phyloP scores from a whole-genome alignment of 805 yeast genomes.

The Wickerhamiella occidentalis region DNA sequence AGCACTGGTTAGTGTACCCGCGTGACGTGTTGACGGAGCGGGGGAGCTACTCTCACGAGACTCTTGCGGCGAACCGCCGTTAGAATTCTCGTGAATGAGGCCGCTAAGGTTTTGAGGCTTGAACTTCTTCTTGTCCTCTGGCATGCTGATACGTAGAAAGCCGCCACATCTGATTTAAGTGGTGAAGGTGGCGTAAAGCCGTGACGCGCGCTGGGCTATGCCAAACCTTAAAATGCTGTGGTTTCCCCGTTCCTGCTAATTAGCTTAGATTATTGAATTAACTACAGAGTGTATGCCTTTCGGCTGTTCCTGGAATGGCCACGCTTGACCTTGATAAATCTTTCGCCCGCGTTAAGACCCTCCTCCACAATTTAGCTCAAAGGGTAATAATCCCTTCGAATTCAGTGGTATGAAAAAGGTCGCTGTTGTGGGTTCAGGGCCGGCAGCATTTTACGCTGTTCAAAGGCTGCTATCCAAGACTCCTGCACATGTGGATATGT shows the following conservation, averaged over 20 bases:
- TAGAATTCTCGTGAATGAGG: constrained; percentile 20
- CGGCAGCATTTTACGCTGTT: constrained; percentile 90
- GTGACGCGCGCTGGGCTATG: no score
- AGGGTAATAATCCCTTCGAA: background rate
- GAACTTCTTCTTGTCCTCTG: constrained; percentile 24
- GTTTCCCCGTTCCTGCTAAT: no score
- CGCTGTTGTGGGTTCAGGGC: constrained; percentile 90
- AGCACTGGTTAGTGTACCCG: constrained; percentile 19
- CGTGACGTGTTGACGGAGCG: constrained; percentile 7
- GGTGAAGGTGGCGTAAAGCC: background rate
- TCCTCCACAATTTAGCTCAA: background rate
- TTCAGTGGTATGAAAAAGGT: constrained; percentile 6
- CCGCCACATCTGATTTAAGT: background rate
- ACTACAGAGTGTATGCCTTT: no score
- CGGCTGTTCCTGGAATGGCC: no score
- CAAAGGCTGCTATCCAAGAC: constrained; percentile 49
- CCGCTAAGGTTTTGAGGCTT: constrained; percentile 30
- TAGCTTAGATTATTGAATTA: no score
- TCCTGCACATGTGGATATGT: constrained; percentile 49
- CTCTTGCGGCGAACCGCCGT: background rate
- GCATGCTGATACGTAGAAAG: constrained; percentile 2
- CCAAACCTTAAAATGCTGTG: no score
- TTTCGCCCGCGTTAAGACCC: background rate
- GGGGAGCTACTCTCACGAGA: constrained; percentile 11
- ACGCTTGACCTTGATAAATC: no score